These are phyloP conservation scores for Xylaria multiplex DNA, from an alignment of 2,329 filamentous ascomycete species.

Conservation along the genomic window DNA sequence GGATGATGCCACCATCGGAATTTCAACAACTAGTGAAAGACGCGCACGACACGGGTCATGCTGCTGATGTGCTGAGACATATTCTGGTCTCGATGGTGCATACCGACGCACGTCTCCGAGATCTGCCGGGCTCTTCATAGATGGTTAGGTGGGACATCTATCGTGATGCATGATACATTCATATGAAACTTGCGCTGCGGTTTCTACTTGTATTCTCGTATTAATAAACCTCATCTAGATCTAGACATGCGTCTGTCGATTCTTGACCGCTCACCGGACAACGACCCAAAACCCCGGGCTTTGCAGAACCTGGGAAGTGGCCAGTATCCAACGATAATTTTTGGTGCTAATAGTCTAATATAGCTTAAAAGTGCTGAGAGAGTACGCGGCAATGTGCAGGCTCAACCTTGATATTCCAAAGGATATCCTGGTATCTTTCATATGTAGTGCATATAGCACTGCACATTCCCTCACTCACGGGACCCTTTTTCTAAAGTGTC, in stretches of 20 bases:
- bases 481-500: conserved; percentile 14
- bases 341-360: conserved; percentile 4
- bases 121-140: background rate
- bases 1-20: background rate
- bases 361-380: conserved; percentile 6
- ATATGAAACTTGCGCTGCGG: background rate
- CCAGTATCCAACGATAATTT: conserved; percentile 2
- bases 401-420: conserved; percentile 17
- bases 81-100: conserved; percentile 1
- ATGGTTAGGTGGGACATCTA: conserved; percentile 7
- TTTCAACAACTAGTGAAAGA: background rate
- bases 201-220: conserved; percentile 2
- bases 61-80: conserved; percentile 11
- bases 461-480: background rate
- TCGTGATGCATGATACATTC: conserved; percentile 2
- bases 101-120: background rate
- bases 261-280: conserved; percentile 5
- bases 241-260: conserved; percentile 13
- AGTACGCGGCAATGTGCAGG: conserved; percentile 33
- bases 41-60: conserved; percentile 4
- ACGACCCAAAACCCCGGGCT: conserved; percentile 7
- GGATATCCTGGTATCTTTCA: conserved; percentile 22
- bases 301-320: background rate
- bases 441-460: conserved; percentile 15
- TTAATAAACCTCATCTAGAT: conserved; percentile 15